A percentile compares a stretch with the other conserved stretches of the same genome.
These are phyloP conservation scores for Wickerhamiella sorbophila DNA, from an alignment of 805 yeast species.

Conservation along the genomic window DNA sequence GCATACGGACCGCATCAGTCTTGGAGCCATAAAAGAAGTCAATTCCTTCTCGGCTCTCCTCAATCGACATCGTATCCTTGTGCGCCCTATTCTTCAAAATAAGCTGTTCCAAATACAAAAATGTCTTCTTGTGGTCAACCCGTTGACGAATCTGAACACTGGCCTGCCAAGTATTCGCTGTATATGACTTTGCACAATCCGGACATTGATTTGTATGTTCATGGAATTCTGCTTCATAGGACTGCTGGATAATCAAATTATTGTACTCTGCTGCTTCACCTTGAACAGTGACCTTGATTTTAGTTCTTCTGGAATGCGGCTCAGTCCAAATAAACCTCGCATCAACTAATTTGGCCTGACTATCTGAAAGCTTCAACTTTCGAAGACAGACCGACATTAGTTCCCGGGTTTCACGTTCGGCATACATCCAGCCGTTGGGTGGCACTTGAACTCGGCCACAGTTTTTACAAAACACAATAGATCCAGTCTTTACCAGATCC, in stretches of 20 bases:
- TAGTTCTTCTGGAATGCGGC: slow-evolving; percentile 92
- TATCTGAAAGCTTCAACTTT: slow-evolving; percentile 65
- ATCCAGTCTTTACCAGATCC: slow-evolving; percentile 77
- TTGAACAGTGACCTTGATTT: slow-evolving; percentile 83
- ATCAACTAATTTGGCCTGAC: slow-evolving; percentile 61
- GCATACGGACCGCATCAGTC: slow-evolving; percentile 87
- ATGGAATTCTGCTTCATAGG: slow-evolving; percentile 84
- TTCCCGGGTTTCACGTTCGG: slow-evolving; percentile 80
- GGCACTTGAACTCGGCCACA: slow-evolving; percentile 87
- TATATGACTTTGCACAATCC: slow-evolving; percentile 94
- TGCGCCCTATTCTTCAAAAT: slow-evolving; percentile 88
- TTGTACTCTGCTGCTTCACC: slow-evolving; percentile 73
- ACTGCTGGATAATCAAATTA: slow-evolving; percentile 84
- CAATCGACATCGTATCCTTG: slow-evolving; percentile 81
- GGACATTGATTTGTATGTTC: slow-evolving; percentile 96
- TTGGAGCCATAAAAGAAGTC: slow-evolving; percentile 83
- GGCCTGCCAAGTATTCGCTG: slow-evolving; percentile 97
- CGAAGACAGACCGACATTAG: slow-evolving; percentile 73
- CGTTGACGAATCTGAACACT: slow-evolving; percentile 95
- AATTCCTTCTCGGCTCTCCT: slow-evolving; percentile 85
- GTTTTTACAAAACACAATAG: slow-evolving; percentile 79
- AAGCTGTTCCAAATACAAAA: slow-evolving; percentile 87
- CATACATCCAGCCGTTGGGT: slow-evolving; percentile 72
- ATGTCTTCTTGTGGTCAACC: slow-evolving; percentile 92
- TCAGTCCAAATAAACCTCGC: slow-evolving; percentile 98